These are phyloP conservation scores for Penicillium goetzii DNA, from an alignment of 495 filamentous ascomycete genomes.

Conservation along the genomic window DNA sequence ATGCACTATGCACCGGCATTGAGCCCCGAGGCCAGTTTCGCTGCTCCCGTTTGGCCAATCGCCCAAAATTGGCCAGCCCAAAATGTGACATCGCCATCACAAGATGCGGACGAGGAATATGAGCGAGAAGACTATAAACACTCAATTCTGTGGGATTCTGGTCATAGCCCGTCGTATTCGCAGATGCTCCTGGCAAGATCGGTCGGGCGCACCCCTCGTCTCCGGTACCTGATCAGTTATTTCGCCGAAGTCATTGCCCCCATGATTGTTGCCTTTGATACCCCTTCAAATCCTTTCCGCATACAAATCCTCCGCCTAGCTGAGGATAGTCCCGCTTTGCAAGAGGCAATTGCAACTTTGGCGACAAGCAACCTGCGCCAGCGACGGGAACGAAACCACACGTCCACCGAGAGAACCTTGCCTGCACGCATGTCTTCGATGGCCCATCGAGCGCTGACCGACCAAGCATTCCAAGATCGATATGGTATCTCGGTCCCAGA, in stretches of 20 bases:
- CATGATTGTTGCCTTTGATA: constrained; percentile 88
- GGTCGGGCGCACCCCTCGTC: constrained; percentile 57
- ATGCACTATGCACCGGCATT: constrained; percentile 24
- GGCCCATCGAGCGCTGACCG: constrained; percentile 53
- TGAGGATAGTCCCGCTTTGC: constrained; percentile 75
- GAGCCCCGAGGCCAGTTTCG: constrained; percentile 23
- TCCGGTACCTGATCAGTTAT: constrained; percentile 62
- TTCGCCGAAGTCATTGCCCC: constrained; percentile 89
- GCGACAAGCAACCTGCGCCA: constrained; percentile 78
- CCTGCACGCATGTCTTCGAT: constrained; percentile 54
- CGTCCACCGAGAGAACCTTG: constrained; percentile 48
- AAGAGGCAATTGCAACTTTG: constrained; percentile 90
- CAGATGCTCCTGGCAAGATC: constrained; percentile 50
- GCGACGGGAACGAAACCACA: constrained; percentile 46
- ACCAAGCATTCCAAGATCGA: constrained; percentile 40
- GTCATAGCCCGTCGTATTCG: constrained; percentile 46
- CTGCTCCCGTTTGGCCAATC: constrained; percentile 25
- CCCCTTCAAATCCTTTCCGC: constrained; percentile 81
- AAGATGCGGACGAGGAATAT: constrained; percentile 33
- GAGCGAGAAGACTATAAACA: constrained; percentile 22
- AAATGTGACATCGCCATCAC: constrained; percentile 16
- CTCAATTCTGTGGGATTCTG: constrained; percentile 29
- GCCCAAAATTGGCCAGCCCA: constrained; percentile 14
- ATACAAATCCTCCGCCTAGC: constrained; percentile 82
- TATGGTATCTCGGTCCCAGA: constrained; percentile 41